A percentile compares a stretch with the other conserved stretches of the same genome.
These are phyloP conservation scores for Komagataella populi DNA, from an alignment of 805 yeast species.

Conservation along the genomic window DNA sequence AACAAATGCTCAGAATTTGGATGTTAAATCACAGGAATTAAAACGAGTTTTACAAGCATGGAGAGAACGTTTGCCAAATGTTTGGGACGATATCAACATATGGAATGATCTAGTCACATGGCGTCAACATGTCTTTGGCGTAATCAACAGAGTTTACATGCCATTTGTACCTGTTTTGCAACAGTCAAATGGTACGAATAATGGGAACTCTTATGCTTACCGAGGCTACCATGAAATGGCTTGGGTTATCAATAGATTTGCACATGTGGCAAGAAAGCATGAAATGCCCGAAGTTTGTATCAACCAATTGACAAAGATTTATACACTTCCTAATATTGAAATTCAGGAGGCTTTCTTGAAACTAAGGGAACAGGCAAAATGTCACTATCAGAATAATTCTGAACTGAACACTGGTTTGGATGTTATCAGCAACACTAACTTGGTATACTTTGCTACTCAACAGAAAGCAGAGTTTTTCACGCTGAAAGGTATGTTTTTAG, in stretches of 20 bases:
- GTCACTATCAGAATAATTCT: constrained; percentile 84
- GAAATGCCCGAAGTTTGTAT: constrained; percentile 95
- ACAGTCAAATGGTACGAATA: constrained; percentile 35
- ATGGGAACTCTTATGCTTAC: constrained; percentile 86
- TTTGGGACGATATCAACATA: constrained; percentile 94
- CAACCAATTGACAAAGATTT: constrained; percentile 82
- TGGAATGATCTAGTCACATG: constrained; percentile 98
- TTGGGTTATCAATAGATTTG: constrained; percentile 96
- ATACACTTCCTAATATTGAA: constrained; percentile 93
- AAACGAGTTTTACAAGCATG: constrained; percentile 93
- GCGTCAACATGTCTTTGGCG: constrained; percentile 97
- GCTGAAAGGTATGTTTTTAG: constrained; percentile 93
- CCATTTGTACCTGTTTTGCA: constrained; percentile 83
- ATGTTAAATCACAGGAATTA: constrained; percentile 84
- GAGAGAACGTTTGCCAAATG: constrained; percentile 93
- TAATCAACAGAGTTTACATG: constrained; percentile 85
- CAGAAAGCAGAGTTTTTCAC: constrained; percentile 98
- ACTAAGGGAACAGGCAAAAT: constrained; percentile 92
- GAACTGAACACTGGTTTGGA: constrained; percentile 93
- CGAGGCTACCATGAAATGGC: constrained; percentile 98
- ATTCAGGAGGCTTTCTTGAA: constrained; percentile 96
- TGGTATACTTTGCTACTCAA: constrained; percentile 92
- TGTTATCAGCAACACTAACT: constrained; percentile 89
- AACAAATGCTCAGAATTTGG: constrained; percentile 86
- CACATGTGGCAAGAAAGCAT: constrained; percentile 96